Percentiles rank a stretch among this genome's conserved stretches.
Conservation (phyloP, 2,329 filamentous ascomycete species). For the Ilyonectria mors-panacis region DNA sequence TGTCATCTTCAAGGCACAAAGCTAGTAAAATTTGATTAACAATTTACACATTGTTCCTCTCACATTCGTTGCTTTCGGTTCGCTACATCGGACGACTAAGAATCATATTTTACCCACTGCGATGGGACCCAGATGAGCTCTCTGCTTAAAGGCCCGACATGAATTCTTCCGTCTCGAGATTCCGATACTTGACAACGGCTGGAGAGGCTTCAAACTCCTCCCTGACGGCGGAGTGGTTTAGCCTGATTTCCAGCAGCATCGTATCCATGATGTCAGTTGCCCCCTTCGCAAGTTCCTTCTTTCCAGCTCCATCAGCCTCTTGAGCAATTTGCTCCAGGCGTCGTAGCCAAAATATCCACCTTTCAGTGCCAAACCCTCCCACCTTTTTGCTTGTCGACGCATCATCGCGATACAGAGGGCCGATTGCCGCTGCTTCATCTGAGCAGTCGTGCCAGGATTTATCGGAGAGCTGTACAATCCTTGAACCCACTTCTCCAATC, state of each 20-base stretch:
- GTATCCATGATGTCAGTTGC: background rate
- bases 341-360: background rate
- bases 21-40: too few relatives aligned
- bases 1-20: too few relatives aligned
- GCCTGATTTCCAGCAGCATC: background rate
- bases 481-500: background rate
- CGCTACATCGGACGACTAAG: too few relatives aligned
- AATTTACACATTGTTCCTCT: too few relatives aligned
- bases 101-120: too few relatives aligned
- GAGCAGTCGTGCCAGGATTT: background rate
- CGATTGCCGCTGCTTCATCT: background rate
- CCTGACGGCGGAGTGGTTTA: background rate
- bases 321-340: background rate
- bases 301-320: background rate
- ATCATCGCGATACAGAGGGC: background rate
- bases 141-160: too few relatives aligned
- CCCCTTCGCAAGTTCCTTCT: background rate
- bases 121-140: too few relatives aligned
- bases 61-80: too few relatives aligned
- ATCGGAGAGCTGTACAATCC: background rate
- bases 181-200: too few relatives aligned
- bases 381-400: background rate
- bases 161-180: too few relatives aligned
- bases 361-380: background rate
- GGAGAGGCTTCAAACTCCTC: background rate